phyloP scores from a whole-genome alignment of 2,329 filamentous ascomycete genomes.

The Fusarium nygamai region DNA sequence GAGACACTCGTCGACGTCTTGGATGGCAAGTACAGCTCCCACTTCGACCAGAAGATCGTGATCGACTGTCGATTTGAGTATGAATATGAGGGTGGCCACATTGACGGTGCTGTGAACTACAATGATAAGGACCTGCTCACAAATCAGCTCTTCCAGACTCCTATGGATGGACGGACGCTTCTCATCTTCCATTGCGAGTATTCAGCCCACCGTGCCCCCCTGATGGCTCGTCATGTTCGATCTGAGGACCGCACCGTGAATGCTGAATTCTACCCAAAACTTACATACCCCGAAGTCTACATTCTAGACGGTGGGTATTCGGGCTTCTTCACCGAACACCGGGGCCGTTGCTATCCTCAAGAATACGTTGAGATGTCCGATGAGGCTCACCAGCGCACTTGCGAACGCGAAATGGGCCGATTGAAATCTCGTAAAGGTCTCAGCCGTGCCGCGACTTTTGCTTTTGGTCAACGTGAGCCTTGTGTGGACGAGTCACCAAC shows the following conservation, averaged over 20 bases:
- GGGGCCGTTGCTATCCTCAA: slow-evolving; percentile 86
- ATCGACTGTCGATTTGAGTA: slow-evolving; percentile 99
- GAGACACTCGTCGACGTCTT: slow-evolving; percentile 87
- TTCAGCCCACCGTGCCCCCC: slow-evolving; percentile 92
- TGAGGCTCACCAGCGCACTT: slow-evolving; percentile 89
- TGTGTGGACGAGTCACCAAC: slow-evolving; percentile 69
- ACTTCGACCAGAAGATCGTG: slow-evolving; percentile 84
- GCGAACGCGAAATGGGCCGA: slow-evolving; percentile 93
- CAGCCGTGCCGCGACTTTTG: slow-evolving; percentile 90
- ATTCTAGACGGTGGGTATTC: slow-evolving; percentile 97
- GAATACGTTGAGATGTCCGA: slow-evolving; percentile 98
- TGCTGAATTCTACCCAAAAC: slow-evolving; percentile 82
- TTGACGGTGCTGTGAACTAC: slow-evolving; percentile 92
- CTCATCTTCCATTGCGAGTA: slow-evolving; percentile 98
- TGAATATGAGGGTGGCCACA: slow-evolving; percentile 96
- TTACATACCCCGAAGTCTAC: slow-evolving; percentile 97
- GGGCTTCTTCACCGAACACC: slow-evolving; percentile 85
- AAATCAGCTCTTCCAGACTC: slow-evolving; percentile 77
- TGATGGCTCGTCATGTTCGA: slow-evolving; percentile 95
- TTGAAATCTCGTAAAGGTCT: slow-evolving; percentile 90
- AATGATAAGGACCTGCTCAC: slow-evolving; percentile 94
- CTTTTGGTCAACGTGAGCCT: slow-evolving; percentile 81
- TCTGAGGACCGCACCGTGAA: slow-evolving; percentile 88
- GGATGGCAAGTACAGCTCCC: slow-evolving; percentile 80
- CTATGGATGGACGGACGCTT: slow-evolving; percentile 76